These are phyloP conservation scores for Cinnamomum micranthum DNA, from an alignment of 164 flowering plant species.

Conservation along the genomic window DNA sequence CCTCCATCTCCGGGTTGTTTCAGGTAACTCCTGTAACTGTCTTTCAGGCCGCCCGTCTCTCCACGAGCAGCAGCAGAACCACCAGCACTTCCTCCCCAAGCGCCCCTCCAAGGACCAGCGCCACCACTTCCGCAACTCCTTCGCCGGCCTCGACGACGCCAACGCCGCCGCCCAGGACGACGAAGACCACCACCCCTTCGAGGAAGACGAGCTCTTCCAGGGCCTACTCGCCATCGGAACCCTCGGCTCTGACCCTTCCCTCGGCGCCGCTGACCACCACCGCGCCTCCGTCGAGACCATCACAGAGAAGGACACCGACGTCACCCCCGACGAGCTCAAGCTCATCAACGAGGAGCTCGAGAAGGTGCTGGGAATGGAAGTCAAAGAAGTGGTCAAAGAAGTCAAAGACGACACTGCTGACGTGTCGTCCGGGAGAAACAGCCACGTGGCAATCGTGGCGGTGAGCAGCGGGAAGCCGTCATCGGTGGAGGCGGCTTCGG, in stretches of 20 bases:
- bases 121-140: conserved; percentile 44
- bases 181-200: conserved; percentile 34
- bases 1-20: conserved; percentile 5
- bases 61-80: conserved; percentile 41
- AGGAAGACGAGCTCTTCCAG: conserved; percentile 42
- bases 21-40: conserved; percentile 39
- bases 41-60: conserved; percentile 58
- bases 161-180: conserved; percentile 33
- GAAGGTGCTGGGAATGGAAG: conserved; percentile 63
- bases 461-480: conserved; percentile 52
- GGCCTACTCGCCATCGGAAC: conserved; percentile 86
- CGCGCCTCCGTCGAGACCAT: conserved; percentile 48
- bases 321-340: conserved; percentile 64
- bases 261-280: neutral
- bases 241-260: conserved; percentile 49
- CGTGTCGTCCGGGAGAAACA: conserved; percentile 65
- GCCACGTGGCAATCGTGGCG: conserved; percentile 67
- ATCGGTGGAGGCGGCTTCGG: conserved; percentile 37
- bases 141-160: conserved; percentile 54
- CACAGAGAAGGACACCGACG: conserved; percentile 62
- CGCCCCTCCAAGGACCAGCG: conserved; percentile 34
- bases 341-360: conserved; percentile 78
- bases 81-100: conserved; percentile 25
- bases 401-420: conserved; percentile 46
- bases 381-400: conserved; percentile 9